Base-by-base conservation (phyloP, 1,284 basidiomycete species). In the Butyriboletus appendiculatus region DNA sequence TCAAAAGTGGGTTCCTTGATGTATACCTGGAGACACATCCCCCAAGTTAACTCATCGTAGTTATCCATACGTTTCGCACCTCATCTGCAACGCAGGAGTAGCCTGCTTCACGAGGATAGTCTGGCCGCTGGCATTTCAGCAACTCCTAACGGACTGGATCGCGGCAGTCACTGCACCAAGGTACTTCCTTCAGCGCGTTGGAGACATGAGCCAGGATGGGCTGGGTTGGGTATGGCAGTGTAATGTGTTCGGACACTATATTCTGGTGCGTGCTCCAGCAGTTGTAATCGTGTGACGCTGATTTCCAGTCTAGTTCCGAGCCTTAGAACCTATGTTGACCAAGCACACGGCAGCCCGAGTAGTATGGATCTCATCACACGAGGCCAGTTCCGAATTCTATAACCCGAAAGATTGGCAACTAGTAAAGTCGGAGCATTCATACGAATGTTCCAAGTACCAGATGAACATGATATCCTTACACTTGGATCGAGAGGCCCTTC, bases 221-320 rank as follows among this genome's bases (percentile, higher is more conserved):
- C 71, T 94, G 0, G 94, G 94, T 0, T 85, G 79, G 76, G 81
- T 89, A 9, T 96, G 91, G 90, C 90, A 94, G 63, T 87, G 85
- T 52, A 96, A 96, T 62, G 77, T 94, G 22, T 90, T 96, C 52
- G 86, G 89, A 0, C 90, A 93, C 64, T 96, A 90, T 65, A 77
- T 82, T 37, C 72, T 96, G 62, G 93, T 94, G 62, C 57, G 90
- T 78, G 20, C 20, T 55, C 42, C 28, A 52, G 20, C 18, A 52
- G 20, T 47, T 22, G 22, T 24, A 45, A 41, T n/a, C n/a, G 52
- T 11, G 20, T 50, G 33, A 51, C 16, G 8, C 50, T 68, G 20
- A 66, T 40, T 4, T 43, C 42, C 24, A n/a, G 26, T 43, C 45
- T 60, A 90, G 88, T 86, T 79, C 60, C 82, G 85, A 38, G 72